A percentile compares a stretch with the other conserved stretches of the same genome.
These are phyloP conservation scores for Penicillium bialowiezense DNA, from an alignment of 495 filamentous ascomycete species.

Conservation along the genomic window DNA sequence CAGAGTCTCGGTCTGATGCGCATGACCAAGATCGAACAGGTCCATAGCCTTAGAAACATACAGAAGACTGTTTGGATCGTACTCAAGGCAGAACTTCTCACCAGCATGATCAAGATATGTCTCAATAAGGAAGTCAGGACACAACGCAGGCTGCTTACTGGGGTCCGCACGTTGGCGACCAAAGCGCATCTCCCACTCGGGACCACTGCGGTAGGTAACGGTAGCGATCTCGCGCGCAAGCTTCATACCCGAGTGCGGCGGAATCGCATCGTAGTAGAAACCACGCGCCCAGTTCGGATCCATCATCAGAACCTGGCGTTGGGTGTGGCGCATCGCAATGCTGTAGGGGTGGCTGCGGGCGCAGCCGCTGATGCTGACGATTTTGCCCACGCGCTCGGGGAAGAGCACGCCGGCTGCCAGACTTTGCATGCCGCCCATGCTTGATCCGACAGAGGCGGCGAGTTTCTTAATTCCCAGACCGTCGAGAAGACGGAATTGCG, in stretches of 20 bases:
- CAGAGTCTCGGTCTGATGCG: conserved; percentile 55
- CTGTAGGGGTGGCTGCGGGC: conserved; percentile 96
- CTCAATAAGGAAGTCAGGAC: conserved; percentile 96
- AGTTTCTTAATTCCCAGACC: conserved; percentile 72
- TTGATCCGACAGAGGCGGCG: conserved; percentile 90
- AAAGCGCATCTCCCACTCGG: conserved; percentile 97
- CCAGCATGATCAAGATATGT: conserved; percentile 98
- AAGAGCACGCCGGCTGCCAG: conserved; percentile 87
- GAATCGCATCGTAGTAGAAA: conserved; percentile 87
- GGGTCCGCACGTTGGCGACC: conserved; percentile 84
- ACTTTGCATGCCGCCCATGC: conserved; percentile 99
- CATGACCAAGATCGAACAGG: conserved; percentile 83
- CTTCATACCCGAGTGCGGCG: conserved; percentile 96
- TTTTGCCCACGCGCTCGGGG: conserved; percentile 71
- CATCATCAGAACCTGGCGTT: conserved; percentile 98
- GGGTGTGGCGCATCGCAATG: conserved; percentile 98
- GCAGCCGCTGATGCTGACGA: conserved; percentile 91
- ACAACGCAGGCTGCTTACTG: conserved; percentile 81
- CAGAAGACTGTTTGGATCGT: conserved; percentile 92
- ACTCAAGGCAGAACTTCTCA: conserved; percentile 98
- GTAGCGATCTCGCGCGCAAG: conserved; percentile 96
- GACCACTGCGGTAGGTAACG: conserved; percentile 93
- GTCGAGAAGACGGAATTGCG: conserved; percentile 90
- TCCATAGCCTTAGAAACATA: conserved; percentile 99
- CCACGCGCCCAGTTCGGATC: conserved; percentile 97